Conservation (phyloP, 1,139 yeast genomes). For the Scheffersomyces titani region DNA sequence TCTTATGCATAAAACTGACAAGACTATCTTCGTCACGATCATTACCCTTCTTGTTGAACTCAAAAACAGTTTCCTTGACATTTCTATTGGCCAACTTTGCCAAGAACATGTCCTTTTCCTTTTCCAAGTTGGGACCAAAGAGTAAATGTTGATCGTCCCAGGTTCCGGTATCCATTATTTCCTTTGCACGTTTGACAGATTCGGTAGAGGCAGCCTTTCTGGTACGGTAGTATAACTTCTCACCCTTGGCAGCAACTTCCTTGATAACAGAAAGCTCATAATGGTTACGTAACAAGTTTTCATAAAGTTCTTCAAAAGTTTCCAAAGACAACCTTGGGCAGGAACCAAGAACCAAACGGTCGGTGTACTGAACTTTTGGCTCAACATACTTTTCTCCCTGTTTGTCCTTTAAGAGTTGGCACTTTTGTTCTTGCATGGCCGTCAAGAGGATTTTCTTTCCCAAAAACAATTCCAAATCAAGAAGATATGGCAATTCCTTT, state of each 20-base stretch:
- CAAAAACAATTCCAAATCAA: constrained; percentile 87
- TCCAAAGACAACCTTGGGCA: constrained; percentile 76
- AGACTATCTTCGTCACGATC: constrained; percentile 62
- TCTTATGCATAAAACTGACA: constrained; percentile 79
- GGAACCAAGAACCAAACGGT: constrained; percentile 80
- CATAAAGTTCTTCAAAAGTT: constrained; percentile 69
- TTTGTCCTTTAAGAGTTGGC: constrained; percentile 49
- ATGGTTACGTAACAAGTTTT: constrained; percentile 58
- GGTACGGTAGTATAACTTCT: constrained; percentile 80
- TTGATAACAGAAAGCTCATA: constrained; percentile 69
- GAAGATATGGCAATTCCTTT: constrained; percentile 81
- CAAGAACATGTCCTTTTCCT: constrained; percentile 72
- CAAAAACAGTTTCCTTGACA: constrained; percentile 90
- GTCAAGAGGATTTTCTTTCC: constrained; percentile 79
- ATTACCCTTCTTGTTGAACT: constrained; percentile 59
- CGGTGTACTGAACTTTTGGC: constrained; percentile 70
- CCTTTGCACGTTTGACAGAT: constrained; percentile 82
- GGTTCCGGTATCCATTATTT: constrained; percentile 63
- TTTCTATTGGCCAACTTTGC: constrained; percentile 68
- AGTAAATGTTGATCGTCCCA: constrained; percentile 90
- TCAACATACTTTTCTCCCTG: constrained; percentile 40
- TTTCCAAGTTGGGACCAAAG: constrained; percentile 73
- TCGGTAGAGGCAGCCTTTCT: constrained; percentile 85
- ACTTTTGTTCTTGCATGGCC: constrained; percentile 64
- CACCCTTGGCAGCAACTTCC: constrained; percentile 84